These are phyloP conservation scores for Bjerkandera adusta DNA, from an alignment of 1,284 basidiomycete genomes.

Conservation along the genomic window DNA sequence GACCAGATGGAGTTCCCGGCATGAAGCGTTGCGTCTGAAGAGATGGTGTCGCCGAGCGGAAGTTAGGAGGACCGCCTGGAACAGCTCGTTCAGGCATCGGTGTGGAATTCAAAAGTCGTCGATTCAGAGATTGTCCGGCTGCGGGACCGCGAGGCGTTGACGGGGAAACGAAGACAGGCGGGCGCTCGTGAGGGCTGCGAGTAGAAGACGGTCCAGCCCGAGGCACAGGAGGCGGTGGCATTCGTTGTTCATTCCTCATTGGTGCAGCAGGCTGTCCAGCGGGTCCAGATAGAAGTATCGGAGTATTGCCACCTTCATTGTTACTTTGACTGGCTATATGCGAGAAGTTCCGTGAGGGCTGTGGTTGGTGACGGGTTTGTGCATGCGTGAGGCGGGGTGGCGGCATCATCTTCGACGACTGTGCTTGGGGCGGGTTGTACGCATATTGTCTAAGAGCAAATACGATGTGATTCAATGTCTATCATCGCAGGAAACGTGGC, in stretches of 20 bases:
- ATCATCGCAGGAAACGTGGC: slow-evolving; percentile 18
- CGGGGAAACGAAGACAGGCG: not conserved
- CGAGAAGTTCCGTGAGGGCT: slow-evolving; percentile 6
- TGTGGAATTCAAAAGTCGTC: not conserved
- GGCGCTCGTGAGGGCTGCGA: not conserved
- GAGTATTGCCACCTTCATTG: not conserved
- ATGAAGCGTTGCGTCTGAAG: slow-evolving; percentile 16
- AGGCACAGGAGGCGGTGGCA: slow-evolving; percentile 11
- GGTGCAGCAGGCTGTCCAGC: too few species aligned
- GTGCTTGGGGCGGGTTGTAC: slow-evolving; percentile 45
- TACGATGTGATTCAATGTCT: not conserved
- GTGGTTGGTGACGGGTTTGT: slow-evolving; percentile 18
- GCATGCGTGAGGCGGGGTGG: slow-evolving; percentile 23
- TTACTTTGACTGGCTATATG: not conserved
- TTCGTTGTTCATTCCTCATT: too few species aligned
- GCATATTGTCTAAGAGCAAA: slow-evolving; percentile 51
- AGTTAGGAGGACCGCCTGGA: not conserved
- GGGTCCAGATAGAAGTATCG: too few species aligned
- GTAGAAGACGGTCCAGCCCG: not conserved
- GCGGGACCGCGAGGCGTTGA: not conserved
- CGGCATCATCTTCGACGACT: slow-evolving; percentile 30
- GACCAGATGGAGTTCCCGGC: slow-evolving; percentile 13
- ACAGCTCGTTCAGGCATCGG: not conserved
- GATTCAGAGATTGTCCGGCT: not conserved
- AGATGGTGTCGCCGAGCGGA: slow-evolving; percentile 4